A percentile compares a stretch with the other conserved stretches of the same genome.
These are phyloP conservation scores for Cystobasidiaceae sp. DNA, from an alignment of 1,284 basidiomycete species.

Conservation along the genomic window DNA sequence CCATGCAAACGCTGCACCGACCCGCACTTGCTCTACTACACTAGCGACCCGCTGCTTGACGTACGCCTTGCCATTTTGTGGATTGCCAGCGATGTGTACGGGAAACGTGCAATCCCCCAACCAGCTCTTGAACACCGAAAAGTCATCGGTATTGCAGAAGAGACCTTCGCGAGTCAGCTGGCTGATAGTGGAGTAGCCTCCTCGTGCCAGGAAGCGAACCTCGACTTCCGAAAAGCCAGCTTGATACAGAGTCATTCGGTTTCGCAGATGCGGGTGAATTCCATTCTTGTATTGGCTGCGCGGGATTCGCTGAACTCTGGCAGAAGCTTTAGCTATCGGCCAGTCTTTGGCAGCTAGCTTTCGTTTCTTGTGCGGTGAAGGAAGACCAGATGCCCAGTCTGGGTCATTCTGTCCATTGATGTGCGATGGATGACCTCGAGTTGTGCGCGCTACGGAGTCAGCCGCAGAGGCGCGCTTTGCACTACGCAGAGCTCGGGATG, in stretches of 20 bases:
- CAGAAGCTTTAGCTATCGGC: too few species aligned
- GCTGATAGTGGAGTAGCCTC: conserved; percentile 2
- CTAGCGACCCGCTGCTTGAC: background rate
- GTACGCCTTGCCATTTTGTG: background rate
- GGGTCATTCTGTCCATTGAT: too few species aligned
- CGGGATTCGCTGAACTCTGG: too few species aligned
- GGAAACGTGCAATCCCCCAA: background rate
- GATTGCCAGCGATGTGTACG: background rate
- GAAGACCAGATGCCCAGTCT: too few species aligned
- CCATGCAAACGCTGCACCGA: conserved; percentile 6
- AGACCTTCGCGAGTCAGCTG: conserved; percentile 9
- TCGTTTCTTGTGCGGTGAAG: too few species aligned
- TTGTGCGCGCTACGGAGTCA: background rate
- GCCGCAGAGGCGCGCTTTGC: background rate
- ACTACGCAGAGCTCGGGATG: background rate
- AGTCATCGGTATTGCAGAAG: background rate
- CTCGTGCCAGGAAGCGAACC: background rate
- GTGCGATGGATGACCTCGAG: background rate
- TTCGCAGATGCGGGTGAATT: background rate
- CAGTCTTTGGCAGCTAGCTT: too few species aligned
- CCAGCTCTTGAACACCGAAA: background rate
- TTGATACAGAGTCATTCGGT: conserved; percentile 10
- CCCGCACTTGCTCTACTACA: conserved; percentile 2
- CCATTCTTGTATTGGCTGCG: background rate
- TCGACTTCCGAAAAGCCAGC: background rate